A percentile compares a stretch with the other conserved stretches of the same genome.
Conservation (phyloP, 2,329 filamentous ascomycete genomes). For the Pseudocercospora cruenta region DNA sequence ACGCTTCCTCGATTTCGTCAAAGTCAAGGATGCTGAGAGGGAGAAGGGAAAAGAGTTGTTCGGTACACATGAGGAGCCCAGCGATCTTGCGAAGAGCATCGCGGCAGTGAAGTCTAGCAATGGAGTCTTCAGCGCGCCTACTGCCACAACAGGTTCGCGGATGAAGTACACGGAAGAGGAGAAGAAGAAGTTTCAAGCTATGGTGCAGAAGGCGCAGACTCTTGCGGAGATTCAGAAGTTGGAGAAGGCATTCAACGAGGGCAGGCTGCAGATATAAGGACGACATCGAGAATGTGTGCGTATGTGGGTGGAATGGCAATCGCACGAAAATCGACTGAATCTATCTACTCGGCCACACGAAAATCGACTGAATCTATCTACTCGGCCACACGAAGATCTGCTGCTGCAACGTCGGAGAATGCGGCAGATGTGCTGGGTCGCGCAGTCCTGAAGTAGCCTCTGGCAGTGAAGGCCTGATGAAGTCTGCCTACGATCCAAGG, state of each 20-base stretch:
- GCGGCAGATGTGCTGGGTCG: too few species aligned
- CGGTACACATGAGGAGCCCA: conserved; percentile 72
- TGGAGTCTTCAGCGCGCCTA: conserved; percentile 46
- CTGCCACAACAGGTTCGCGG: conserved; percentile 43
- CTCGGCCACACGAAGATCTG: neutral
- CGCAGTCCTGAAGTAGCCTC: too few species aligned
- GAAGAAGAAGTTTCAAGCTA: conserved; percentile 79
- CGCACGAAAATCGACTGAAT: too few species aligned
- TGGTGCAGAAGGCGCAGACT: conserved; percentile 86
- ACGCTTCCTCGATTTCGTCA: conserved; percentile 88
- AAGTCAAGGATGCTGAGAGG: conserved; percentile 86
- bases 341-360: too few species aligned
- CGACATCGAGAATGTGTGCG: conserved; percentile 40
- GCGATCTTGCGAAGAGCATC: conserved; percentile 80
- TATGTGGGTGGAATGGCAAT: neutral
- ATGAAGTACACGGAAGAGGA: conserved; percentile 76
- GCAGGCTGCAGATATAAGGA: conserved; percentile 62
- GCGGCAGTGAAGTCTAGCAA: conserved; percentile 77
- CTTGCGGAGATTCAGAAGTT: conserved; percentile 85
- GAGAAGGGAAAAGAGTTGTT: conserved; percentile 78
- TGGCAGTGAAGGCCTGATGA: too few species aligned
- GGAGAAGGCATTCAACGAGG: conserved; percentile 91
- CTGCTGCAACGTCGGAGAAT: neutral
- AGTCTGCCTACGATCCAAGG: neutral
- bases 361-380: too few species aligned